A percentile compares a stretch with the other conserved stretches of the same genome.
Conservation (phyloP, 2,329 filamentous ascomycete species). For the Ambrosiella beaveri region DNA sequence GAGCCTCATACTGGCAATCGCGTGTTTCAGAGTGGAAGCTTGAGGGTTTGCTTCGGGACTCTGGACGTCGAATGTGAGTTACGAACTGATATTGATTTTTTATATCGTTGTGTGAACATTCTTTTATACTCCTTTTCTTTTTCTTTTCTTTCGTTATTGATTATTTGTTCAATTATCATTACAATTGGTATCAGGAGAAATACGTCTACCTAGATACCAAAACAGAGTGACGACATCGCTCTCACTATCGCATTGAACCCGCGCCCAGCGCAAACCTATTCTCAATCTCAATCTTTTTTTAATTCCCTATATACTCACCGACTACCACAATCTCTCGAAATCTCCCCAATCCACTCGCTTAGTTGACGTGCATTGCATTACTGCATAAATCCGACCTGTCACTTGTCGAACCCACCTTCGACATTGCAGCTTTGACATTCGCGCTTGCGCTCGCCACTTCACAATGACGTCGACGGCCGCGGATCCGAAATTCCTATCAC, state of each 20-base stretch:
- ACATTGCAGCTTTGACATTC: neutral
- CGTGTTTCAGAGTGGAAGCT: neutral
- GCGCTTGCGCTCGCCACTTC: neutral
- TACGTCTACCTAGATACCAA: neutral
- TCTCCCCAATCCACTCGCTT: too few species aligned
- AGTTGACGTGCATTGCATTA: too few species aligned
- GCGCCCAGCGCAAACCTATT: too few species aligned
- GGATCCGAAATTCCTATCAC: neutral
- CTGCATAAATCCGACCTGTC: too few species aligned
- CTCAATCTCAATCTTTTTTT: too few species aligned
- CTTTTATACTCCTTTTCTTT: neutral
- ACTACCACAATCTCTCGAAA: too few species aligned
- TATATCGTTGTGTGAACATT: neutral
- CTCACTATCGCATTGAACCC: too few species aligned
- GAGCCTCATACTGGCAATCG: neutral
- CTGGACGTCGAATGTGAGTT: too few species aligned
- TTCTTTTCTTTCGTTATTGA: neutral
- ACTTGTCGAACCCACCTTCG: too few species aligned
- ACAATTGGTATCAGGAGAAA: neutral
- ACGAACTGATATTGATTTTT: neutral
- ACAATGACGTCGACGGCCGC: slow-evolving; percentile 9
- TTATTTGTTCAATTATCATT: neutral
- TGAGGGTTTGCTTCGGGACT: too few species aligned
- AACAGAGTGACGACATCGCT: neutral
- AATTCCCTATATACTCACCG: too few species aligned